phyloP scores from a whole-genome alignment of 495 filamentous ascomycete species.

The Xylaria nigripes region DNA sequence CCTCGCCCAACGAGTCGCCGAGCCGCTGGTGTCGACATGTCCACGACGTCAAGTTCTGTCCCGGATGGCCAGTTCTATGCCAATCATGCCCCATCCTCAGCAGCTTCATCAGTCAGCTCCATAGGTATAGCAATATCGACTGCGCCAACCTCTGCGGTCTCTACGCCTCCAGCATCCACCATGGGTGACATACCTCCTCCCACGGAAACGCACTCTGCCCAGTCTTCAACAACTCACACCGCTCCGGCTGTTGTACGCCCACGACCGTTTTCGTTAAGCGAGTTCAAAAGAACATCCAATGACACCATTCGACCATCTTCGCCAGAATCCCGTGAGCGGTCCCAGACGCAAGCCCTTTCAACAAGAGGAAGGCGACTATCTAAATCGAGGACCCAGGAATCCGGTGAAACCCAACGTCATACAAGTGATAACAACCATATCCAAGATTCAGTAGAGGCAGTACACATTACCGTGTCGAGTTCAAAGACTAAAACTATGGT shows the following conservation, averaged over 20 bases:
- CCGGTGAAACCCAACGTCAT: background rate
- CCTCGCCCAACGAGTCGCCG: slow-evolving; percentile 18
- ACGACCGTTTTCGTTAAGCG: slow-evolving; percentile 4
- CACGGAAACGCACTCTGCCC: background rate
- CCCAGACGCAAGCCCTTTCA: background rate
- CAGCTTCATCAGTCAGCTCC: slow-evolving; percentile 16
- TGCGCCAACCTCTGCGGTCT: slow-evolving; percentile 7
- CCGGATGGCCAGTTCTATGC: slow-evolving; percentile 2
- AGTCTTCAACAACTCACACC: background rate
- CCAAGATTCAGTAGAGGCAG: background rate
- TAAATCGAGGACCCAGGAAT: slow-evolving; percentile 13
- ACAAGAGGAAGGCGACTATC: slow-evolving; percentile 19
- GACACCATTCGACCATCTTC: slow-evolving; percentile 1
- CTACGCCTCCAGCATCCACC: background rate
- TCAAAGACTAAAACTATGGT: slow-evolving; percentile 1
- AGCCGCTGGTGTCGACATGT: background rate
- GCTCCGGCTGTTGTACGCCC: background rate
- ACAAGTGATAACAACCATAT: background rate
- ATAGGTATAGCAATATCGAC: slow-evolving; percentile 24
- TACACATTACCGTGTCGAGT: background rate
- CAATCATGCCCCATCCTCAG: slow-evolving; percentile 11
- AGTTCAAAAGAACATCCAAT: background rate
- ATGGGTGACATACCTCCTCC: background rate
- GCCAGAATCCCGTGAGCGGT: background rate
- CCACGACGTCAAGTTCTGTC: slow-evolving; percentile 1